Evolutionary conservation across 768 basidiomycete species (phyloP).

Genomic region (Auriscalpium vulgare): DNA sequence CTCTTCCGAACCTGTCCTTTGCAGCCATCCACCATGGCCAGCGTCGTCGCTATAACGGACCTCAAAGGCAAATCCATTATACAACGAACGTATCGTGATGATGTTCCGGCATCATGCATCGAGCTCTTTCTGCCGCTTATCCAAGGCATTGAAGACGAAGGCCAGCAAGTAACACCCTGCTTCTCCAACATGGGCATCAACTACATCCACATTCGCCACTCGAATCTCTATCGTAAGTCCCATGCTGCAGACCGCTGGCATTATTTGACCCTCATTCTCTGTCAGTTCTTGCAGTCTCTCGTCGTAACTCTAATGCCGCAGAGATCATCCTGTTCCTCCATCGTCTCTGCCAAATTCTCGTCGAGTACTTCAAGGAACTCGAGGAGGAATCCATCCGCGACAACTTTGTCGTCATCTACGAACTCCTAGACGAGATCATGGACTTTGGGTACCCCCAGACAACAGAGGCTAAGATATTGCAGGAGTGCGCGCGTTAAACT

Average conservation of each 20-base stretch:
- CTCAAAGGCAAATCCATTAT: constrained; percentile 97
- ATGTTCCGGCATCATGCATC: constrained; percentile 81
- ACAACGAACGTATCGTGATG: constrained; percentile 92
- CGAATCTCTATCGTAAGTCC: constrained; percentile 86
- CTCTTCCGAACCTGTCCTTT: too few relatives aligned
- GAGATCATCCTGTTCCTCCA: constrained; percentile 97
- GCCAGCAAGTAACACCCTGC: constrained; percentile 91
- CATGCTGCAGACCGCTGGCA: background rate
- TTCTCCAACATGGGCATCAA: constrained; percentile 93
- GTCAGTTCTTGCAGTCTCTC: constrained; percentile 88
- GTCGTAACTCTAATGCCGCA: constrained; percentile 90
- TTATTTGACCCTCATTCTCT: background rate
- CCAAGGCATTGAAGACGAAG: constrained; percentile 95
- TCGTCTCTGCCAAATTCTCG: constrained; percentile 81
- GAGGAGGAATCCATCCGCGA: constrained; percentile 98
- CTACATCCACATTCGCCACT: constrained; percentile 97
- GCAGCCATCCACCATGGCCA: constrained; percentile 33
- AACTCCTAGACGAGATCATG: constrained; percentile 99
- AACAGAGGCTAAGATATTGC: constrained; percentile 97
- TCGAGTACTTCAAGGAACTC: constrained; percentile 99
- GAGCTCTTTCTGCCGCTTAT: constrained; percentile 91
- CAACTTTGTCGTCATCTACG: constrained; percentile 99
- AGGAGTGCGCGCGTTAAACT: constrained; percentile 51
- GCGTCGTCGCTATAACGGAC: constrained; percentile 88
- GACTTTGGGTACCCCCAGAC: constrained; percentile 99